These are phyloP conservation scores for Scenedesmus sp. DNA, from an alignment of 163 green algal genomes.

Conservation along the genomic window DNA sequence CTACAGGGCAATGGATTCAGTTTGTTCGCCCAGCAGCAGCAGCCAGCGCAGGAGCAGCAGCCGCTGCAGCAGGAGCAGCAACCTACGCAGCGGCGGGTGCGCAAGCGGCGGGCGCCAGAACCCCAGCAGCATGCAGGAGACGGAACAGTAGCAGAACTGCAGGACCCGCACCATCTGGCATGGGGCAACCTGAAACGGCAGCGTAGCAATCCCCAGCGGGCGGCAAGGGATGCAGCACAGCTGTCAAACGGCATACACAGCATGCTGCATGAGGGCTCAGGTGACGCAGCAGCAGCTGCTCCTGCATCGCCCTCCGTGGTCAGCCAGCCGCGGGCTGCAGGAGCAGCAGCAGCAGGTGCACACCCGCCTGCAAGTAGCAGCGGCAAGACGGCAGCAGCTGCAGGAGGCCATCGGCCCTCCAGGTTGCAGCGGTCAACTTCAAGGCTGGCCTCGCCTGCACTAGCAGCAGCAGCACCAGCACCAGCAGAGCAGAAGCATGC, in stretches of 20 bases:
- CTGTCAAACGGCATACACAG: slow-evolving; percentile 34
- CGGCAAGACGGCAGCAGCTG: not conserved
- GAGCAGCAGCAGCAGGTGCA: not conserved
- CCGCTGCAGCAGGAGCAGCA: slow-evolving; percentile 17
- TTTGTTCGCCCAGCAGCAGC: not conserved
- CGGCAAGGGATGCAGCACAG: slow-evolving; percentile 6
- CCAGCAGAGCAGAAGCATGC: not conserved
- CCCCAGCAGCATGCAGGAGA: not conserved
- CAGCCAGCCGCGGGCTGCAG: slow-evolving; percentile 20
- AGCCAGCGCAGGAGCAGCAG: slow-evolving; percentile 11
- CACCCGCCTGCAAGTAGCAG: not conserved
- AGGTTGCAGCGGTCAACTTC: not conserved
- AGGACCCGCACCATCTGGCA: not conserved
- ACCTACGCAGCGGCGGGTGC: not conserved
- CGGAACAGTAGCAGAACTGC: not conserved
- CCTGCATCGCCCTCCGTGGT: slow-evolving; percentile 29
- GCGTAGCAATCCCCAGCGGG: slow-evolving; percentile 1
- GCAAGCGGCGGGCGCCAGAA: slow-evolving; percentile 33
- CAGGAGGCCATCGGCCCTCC: not conserved
- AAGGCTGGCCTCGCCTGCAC: not conserved
- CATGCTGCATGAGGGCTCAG: slow-evolving; percentile 1
- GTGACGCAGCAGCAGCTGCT: not conserved
- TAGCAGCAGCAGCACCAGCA: slow-evolving; percentile 35
- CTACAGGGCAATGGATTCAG: not conserved
- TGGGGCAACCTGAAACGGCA: slow-evolving; percentile 20